Evolutionary conservation across 768 basidiomycete species (phyloP), one percentile per base, ranked within the genome.

Genomic region (Suillus luteus): DNA sequence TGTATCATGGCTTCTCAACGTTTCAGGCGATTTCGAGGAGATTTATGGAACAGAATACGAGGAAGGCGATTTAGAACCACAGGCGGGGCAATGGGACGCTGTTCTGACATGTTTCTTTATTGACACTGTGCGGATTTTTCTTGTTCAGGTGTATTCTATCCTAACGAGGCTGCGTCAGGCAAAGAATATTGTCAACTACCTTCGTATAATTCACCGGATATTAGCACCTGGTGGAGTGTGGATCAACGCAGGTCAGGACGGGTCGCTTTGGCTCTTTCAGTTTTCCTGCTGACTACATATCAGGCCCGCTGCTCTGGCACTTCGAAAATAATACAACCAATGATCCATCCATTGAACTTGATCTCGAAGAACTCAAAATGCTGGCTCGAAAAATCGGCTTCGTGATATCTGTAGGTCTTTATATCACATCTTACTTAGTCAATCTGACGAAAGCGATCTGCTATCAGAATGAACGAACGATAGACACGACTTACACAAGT

Each of bases 21-120:
- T 11, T 67, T 62, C 71, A 85, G 94, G 95, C 38, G 95, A 98
- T 70, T 97, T 96, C 70, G 92, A 95, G 70, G 95, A 96, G 69
- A 88, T 96, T 19, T 98, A 96, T 71, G 92, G 92, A 0, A 67
- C 70, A 1, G 77, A 79, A 27, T 73, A 74, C 17, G 80, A 84
- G 11, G 76, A 79, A 46, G 77, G 83, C 37, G 79, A 82, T 12
- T 77, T 80, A 37, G 88, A 90, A 65, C 86, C 89, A 5, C 92
- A 94, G 59, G 78, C 84, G 2, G 93, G 90, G 14, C 75, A 85
- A 68, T 99, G 94, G 94, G 88, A 96, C 67, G 92, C 91, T 0
- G 83, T 99, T 8, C 75, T 97, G 67, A 98, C 95, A 1, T 98
- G 95, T 73, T 99, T 98, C 83, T 99, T 98, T 80, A 89, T 99